A percentile compares a stretch with the other conserved stretches of the same genome.
These are phyloP conservation scores for Pseudozyma thailandica DNA, from an alignment of 1,284 basidiomycete species.

Conservation along the genomic window DNA sequence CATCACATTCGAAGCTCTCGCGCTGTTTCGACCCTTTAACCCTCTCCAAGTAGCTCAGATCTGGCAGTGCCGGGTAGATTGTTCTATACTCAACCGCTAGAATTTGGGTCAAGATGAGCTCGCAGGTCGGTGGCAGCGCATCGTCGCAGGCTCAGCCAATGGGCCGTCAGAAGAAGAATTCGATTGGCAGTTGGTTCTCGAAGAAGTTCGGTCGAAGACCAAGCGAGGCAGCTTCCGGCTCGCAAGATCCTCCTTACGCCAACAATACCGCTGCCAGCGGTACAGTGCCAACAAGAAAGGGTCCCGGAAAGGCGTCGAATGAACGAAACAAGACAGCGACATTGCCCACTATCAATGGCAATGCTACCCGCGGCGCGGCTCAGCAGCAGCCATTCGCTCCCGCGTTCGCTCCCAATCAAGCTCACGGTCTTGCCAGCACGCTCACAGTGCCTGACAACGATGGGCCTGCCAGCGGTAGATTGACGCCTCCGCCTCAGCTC, in stretches of 20 bases:
- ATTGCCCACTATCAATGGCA: slow-evolving; percentile 13
- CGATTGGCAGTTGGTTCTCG: slow-evolving; percentile 54
- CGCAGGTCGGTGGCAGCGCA: slow-evolving; percentile 7
- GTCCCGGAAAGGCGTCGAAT: slow-evolving; percentile 7
- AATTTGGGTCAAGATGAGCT: slow-evolving; percentile 1
- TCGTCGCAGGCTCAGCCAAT: slow-evolving; percentile 12
- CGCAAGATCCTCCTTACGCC: slow-evolving; percentile 1
- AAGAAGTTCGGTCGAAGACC: slow-evolving; percentile 49
- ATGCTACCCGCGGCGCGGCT: slow-evolving; percentile 3
- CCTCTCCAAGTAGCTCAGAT: background rate
- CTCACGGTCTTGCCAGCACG: slow-evolving; percentile 49
- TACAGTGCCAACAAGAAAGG: slow-evolving; percentile 15
- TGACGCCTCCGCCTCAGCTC: slow-evolving; percentile 51
- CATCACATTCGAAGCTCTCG: background rate
- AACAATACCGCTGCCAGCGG: slow-evolving; percentile 5
- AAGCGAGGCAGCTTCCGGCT: slow-evolving; percentile 22
- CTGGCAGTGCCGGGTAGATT: background rate
- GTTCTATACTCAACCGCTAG: background rate
- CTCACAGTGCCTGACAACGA: slow-evolving; percentile 27
- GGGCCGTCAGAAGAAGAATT: slow-evolving; percentile 42
- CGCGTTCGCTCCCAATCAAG: slow-evolving; percentile 24
- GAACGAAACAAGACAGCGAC: slow-evolving; percentile 19
- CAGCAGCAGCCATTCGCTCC: slow-evolving; percentile 25
- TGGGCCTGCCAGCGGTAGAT: slow-evolving; percentile 10
- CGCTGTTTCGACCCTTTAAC: background rate